These are phyloP conservation scores for Trichoderma gamsii DNA, from an alignment of 495 filamentous ascomycete species.

Conservation along the genomic window DNA sequence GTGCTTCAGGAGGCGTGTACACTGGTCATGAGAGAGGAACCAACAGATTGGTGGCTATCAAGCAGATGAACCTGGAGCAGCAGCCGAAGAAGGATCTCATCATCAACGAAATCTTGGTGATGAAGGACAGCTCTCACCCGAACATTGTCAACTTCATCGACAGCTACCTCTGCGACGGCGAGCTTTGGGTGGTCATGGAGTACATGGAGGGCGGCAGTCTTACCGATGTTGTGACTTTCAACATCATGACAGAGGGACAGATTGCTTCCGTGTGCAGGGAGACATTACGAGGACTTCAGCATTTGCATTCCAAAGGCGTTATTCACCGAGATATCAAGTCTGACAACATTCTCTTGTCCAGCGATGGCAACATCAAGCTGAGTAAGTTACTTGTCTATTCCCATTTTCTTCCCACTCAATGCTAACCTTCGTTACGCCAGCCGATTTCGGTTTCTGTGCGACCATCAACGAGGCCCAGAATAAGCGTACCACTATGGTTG, in stretches of 20 bases:
- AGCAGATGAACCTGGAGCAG: slow-evolving; percentile 98
- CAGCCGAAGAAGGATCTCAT: slow-evolving; percentile 99
- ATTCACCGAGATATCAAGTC: slow-evolving; percentile 99
- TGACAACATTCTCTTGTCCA: slow-evolving; percentile 90
- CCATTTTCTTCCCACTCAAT: neutral
- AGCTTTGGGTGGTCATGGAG: slow-evolving; percentile 99
- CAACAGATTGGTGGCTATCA: slow-evolving; percentile 90
- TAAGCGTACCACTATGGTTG: slow-evolving; percentile 98
- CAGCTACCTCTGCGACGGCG: slow-evolving; percentile 80
- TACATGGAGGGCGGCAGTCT: slow-evolving; percentile 98
- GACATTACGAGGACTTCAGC: slow-evolving; percentile 86
- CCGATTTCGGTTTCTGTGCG: slow-evolving; percentile 98
- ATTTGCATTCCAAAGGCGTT: slow-evolving; percentile 93
- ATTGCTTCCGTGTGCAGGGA: slow-evolving; percentile 94
- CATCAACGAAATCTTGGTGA: slow-evolving; percentile 97
- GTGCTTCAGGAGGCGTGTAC: slow-evolving; percentile 92
- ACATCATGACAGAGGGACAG: slow-evolving; percentile 96
- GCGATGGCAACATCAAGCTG: slow-evolving; percentile 95
- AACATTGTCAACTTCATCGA: slow-evolving; percentile 99
- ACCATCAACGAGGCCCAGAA: slow-evolving; percentile 96
- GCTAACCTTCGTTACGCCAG: slow-evolving; percentile 36
- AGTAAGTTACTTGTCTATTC: slow-evolving; percentile 54
- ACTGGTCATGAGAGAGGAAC: slow-evolving; percentile 80
- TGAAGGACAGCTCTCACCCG: slow-evolving; percentile 97
- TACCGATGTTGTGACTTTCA: slow-evolving; percentile 97